These are phyloP conservation scores for Dothideomycetes sp. DNA, from an alignment of 2,329 filamentous ascomycete species.

Conservation along the genomic window DNA sequence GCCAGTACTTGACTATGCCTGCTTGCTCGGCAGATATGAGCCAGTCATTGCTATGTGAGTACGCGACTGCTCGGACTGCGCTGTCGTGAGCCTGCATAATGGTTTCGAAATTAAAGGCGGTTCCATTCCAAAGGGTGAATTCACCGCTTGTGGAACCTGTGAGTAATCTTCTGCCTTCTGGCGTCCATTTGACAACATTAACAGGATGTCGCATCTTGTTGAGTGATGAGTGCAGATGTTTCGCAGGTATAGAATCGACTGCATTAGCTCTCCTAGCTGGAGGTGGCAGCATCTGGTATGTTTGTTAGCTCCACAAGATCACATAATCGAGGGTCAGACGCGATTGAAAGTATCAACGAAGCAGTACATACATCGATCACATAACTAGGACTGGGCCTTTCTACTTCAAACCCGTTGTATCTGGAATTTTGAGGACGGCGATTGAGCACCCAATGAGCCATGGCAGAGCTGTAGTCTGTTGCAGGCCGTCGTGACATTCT, in stretches of 20 bases:
- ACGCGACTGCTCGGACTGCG: conserved; percentile 70
- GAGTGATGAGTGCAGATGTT: conserved; percentile 91
- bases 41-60: conserved; percentile 96
- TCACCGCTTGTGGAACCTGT: conserved; percentile 94
- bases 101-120: conserved; percentile 97
- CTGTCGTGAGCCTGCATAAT: conserved; percentile 97
- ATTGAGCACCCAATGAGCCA: conserved; percentile 84
- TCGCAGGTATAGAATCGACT: conserved; percentile 82
- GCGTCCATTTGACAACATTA: conserved; percentile 95
- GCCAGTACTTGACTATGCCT: conserved; percentile 95
- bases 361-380: conserved; percentile 70
- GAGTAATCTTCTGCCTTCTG: conserved; percentile 80
- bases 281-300: conserved; percentile 69
- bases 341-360: too few relatives aligned
- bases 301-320: conserved; percentile 3
- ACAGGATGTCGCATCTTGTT: conserved; percentile 98
- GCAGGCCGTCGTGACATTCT: conserved; percentile 50
- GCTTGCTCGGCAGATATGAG: conserved; percentile 91
- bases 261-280: conserved; percentile 61
- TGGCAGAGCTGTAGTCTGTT: conserved; percentile 83
- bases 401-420: conserved; percentile 60
- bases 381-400: conserved; percentile 80
- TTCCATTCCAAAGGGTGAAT: conserved; percentile 98
- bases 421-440: conserved; percentile 67
- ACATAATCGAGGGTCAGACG: too few relatives aligned